Base-by-base conservation (phyloP, 345 rosid species). In the Iberis pinnata region DNA sequence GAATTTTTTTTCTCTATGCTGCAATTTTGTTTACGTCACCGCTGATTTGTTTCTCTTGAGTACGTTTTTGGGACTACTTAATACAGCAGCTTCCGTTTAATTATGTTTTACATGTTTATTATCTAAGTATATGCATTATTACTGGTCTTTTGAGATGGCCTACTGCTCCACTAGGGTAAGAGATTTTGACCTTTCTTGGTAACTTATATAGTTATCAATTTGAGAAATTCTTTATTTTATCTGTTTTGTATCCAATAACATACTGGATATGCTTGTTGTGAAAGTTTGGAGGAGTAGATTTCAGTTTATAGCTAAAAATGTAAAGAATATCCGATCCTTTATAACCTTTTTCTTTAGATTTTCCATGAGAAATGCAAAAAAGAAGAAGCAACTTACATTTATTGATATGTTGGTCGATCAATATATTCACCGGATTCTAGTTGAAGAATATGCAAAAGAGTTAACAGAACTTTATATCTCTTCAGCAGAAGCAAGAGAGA, bases 221-320 rank as follows among this genome's bases (percentile, higher is more conserved):
- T 18, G 10, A 9, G 19, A 31, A 27, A 33, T 13, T 50, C 42
- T 41, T 51, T n/a, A 39, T 29, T 44, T 53, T 15, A 9, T 8
- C 8, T 18, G 41, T 26, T 29, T 26, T 25, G 45, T 55, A n/a
- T 29, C 6, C 20, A 65, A 63, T 53, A 49, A 68, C 80, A 83
- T 89, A 76, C 64, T 89, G 89, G 97, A 83, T 73, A 78, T 86
- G 88, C 95, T 88, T 3, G 79, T 86, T 62, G 97, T 89, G 58
- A 89, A 86, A 69, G 86, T 83, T 63, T 79, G 73, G 77, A 75
- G 76, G 74, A 84, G 81, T 68, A 86, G 95, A 43, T 84, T 81
- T 61, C 78, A 89, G 82, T 88, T 86, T 60, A 68, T 78, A 72
- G 92, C 93, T 65, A 86, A 75, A 77, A 89, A 81, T 80, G 97